Percentiles rank a stretch among this genome's conserved stretches.
Conservation (phyloP, 176 grass and related monocot species). For the Aegilops umbellulata region DNA sequence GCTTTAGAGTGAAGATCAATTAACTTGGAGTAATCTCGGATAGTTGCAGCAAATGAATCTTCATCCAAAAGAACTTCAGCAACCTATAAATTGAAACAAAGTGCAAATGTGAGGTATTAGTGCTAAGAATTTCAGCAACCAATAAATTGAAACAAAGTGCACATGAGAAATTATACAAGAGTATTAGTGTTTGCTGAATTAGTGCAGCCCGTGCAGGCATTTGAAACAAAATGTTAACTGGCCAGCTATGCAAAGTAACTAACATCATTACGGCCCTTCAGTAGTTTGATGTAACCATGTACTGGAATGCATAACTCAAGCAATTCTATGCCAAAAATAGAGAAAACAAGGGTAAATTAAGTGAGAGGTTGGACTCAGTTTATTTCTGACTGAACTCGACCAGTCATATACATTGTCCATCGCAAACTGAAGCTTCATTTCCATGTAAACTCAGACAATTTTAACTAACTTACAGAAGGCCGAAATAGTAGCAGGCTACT, state of each 20-base stretch:
- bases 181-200: background rate
- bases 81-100: conserved; percentile 58
- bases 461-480: background rate
- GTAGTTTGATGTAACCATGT: background rate
- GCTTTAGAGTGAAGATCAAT: conserved; percentile 72
- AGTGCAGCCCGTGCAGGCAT: background rate
- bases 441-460: background rate
- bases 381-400: background rate
- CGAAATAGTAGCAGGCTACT: background rate
- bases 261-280: background rate
- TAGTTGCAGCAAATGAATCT: conserved; percentile 63
- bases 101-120: conserved; percentile 16
- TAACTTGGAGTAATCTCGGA: conserved; percentile 80
- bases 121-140: conserved; percentile 58
- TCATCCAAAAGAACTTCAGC: conserved; percentile 64
- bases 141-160: conserved; percentile 41
- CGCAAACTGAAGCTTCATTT: conserved; percentile 7
- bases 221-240: conserved; percentile 6
- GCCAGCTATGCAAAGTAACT: background rate
- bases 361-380: background rate
- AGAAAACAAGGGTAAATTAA: background rate
- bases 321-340: background rate
- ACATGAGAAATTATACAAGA: conserved; percentile 17
- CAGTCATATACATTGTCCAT: background rate
- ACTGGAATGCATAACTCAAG: background rate